Evolutionary conservation across 495 filamentous ascomycete species (phyloP).

Genomic region (Tetracladium marchalianum): DNA sequence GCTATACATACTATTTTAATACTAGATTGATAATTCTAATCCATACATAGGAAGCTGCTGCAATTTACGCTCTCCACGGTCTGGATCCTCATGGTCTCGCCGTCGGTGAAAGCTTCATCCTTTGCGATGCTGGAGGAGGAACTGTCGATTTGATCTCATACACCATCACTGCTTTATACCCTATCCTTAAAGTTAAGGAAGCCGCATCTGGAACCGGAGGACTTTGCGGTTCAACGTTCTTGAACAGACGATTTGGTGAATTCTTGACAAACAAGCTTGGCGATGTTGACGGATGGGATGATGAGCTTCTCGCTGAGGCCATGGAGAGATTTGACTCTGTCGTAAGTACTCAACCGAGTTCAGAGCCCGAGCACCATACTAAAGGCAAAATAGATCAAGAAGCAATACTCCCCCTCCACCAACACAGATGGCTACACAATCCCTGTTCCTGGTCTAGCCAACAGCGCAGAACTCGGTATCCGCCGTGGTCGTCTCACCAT

Average conservation of each 20-base stretch:
- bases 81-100: conserved; percentile 31
- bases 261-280: conserved; percentile 30
- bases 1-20: not conserved
- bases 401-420: conserved; percentile 3
- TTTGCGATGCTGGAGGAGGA: conserved; percentile 50
- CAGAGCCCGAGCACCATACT: not conserved
- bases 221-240: conserved; percentile 45
- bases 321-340: conserved; percentile 29
- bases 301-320: conserved; percentile 25
- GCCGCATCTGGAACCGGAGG: conserved; percentile 39
- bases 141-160: conserved; percentile 50
- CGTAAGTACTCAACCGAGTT: conserved; percentile 4
- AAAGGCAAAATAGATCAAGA: conserved; percentile 9
- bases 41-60: conserved; percentile 38
- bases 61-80: conserved; percentile 39
- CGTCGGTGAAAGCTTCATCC: conserved; percentile 41
- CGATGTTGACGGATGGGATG: conserved; percentile 24
- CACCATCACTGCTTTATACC: conserved; percentile 39
- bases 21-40: not conserved
- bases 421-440: conserved; percentile 23
- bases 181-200: conserved; percentile 36
- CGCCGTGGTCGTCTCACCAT: conserved; percentile 23
- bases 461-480: conserved; percentile 22
- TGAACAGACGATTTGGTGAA: conserved; percentile 39
- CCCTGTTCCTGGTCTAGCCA: conserved; percentile 23